phyloP scores from a whole-genome alignment of 768 basidiomycete species.

The Cyclocybe cylindracea region DNA sequence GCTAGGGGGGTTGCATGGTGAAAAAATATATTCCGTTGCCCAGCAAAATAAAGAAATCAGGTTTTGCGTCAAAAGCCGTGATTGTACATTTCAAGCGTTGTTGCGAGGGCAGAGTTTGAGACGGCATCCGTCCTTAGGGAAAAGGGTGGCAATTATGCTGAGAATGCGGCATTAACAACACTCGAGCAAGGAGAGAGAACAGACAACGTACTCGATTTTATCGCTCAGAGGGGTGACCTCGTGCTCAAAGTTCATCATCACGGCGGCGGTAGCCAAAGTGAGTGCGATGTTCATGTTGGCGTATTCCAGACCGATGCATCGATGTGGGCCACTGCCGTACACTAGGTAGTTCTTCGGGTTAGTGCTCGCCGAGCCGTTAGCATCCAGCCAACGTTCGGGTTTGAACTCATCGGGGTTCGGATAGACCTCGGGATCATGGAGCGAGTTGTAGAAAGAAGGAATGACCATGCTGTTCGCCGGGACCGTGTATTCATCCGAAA shows the following conservation, averaged over 20 bases:
- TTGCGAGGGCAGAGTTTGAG: slow-evolving; percentile 74
- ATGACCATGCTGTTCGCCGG: slow-evolving; percentile 93
- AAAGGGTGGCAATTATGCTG: slow-evolving; percentile 94
- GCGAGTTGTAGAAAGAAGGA: slow-evolving; percentile 88
- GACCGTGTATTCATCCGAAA: slow-evolving; percentile 88
- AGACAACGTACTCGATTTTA: slow-evolving; percentile 71
- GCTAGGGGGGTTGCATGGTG: not conserved
- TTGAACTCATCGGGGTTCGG: slow-evolving; percentile 80
- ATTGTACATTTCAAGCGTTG: slow-evolving; percentile 11
- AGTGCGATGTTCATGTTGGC: slow-evolving; percentile 89
- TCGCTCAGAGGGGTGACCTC: slow-evolving; percentile 76
- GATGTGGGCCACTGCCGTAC: slow-evolving; percentile 92
- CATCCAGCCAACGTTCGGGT: slow-evolving; percentile 94
- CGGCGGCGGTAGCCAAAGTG: slow-evolving; percentile 79
- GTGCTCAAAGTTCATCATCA: slow-evolving; percentile 86
- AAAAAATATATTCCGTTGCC: not conserved
- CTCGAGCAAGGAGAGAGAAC: not conserved
- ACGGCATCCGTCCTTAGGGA: slow-evolving; percentile 91
- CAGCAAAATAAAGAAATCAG: not conserved
- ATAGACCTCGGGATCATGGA: slow-evolving; percentile 88
- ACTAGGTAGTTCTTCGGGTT: slow-evolving; percentile 96
- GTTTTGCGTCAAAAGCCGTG: not conserved
- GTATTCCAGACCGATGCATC: slow-evolving; percentile 92
- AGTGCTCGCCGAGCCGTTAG: slow-evolving; percentile 70
- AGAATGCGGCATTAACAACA: slow-evolving; percentile 5